Conservation (phyloP, 2,329 filamentous ascomycete species). For the Aspergillus sp. region DNA sequence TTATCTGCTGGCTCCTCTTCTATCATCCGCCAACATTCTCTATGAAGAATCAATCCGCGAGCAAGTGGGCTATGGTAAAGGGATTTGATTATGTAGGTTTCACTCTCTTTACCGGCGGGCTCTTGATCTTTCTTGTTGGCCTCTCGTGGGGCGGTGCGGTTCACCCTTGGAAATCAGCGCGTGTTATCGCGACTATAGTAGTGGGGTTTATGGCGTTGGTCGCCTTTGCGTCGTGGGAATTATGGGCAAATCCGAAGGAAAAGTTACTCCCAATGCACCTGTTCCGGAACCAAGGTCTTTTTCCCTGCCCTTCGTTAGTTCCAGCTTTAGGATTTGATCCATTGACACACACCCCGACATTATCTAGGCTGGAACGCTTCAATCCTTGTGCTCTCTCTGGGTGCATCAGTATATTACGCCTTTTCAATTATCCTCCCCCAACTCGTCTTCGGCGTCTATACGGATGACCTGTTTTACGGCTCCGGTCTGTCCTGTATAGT, state of each 20-base stretch:
- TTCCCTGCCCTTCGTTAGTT: background rate
- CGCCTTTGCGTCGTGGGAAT: background rate
- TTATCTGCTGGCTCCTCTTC: background rate
- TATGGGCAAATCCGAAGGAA: background rate
- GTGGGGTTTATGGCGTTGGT: background rate
- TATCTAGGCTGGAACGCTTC: background rate
- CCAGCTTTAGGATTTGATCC: background rate
- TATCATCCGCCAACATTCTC: background rate
- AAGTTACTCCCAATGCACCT: background rate
- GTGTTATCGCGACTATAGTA: conserved; percentile 5
- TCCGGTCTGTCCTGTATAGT: background rate
- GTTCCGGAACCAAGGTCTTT: background rate
- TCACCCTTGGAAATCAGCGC: conserved; percentile 6
- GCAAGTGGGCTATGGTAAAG: background rate
- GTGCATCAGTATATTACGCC: no score
- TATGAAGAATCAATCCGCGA: background rate
- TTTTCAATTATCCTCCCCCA: no score
- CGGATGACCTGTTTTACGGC: background rate
- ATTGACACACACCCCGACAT: no score
- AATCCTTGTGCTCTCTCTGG: background rate
- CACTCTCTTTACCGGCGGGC: conserved; percentile 43
- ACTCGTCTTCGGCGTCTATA: no score
- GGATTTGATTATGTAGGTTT: conserved; percentile 35
- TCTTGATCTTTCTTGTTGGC: conserved; percentile 46
- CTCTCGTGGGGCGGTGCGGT: conserved; percentile 26